Evolutionary conservation across 2,329 filamentous ascomycete genomes (phyloP), one percentile per base, ranked within the genome.

Genomic region (Microdochium bolleyi): DNA sequence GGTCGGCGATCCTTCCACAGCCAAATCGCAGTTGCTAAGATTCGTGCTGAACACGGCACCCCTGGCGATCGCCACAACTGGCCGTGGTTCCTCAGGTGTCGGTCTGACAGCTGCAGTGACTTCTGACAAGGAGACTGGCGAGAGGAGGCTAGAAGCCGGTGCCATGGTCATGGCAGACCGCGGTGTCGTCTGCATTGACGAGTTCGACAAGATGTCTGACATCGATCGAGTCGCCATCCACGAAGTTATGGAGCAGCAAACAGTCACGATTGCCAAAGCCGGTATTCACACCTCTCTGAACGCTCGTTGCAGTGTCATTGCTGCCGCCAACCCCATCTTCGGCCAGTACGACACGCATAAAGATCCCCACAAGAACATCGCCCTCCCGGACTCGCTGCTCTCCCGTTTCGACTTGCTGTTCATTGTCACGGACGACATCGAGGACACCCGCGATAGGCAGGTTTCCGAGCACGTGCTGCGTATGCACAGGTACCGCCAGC

Each of bases 191-290:
- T 99, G 94, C 74, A 99, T 99, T 60, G 94, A 99, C 67, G 94
- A 99, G 65, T 99, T 99, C 61, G 94, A 99, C 75, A 99, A 99
- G 71, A 99, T 99, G 94, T 96, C 91, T 53, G 94, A 99, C 66
- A 87, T 97, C 54, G 94, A 99, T 70, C 85, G 94, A 67, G 94
- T 99, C 3, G 94, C 94, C 49, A 99, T 99, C 61, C 94, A 99
- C 81, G 94, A 99, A 88, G 94, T 99, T 59, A 99, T 99, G 94
- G 94, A 99, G 73, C 94, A 99, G 73, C 94, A 99, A 72, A 99
- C 94, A 0, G 94, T 99, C 55, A 99, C 94, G 14, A 99, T 99
- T 64, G 94, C 94, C 51, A 99, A 99, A 73, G 94, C 94, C 1
- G 94, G 94, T 58, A 99, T 99, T 54, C 94, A 99, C 71, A 99